Evolutionary conservation across 768 basidiomycete species (phyloP).

Genomic region (Lentinula detonsa): DNA sequence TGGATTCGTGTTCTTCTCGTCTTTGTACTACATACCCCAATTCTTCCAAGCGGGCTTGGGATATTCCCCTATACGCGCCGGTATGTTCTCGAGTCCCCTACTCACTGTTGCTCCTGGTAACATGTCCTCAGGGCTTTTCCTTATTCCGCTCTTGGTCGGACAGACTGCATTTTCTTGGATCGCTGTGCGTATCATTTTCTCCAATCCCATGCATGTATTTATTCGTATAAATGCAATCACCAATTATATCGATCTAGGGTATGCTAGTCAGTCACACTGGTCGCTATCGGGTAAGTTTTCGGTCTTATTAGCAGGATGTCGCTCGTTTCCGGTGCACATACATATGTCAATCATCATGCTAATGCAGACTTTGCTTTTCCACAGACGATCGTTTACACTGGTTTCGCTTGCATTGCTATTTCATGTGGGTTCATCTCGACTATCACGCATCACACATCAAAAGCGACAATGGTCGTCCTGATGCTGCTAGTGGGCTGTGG

Average conservation of each 20-base stretch:
- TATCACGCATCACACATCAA: conserved; percentile 39
- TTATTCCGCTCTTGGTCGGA: conserved; percentile 62
- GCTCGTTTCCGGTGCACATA: too few species aligned
- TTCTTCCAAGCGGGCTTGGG: conserved; percentile 72
- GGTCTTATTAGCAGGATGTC: too few species aligned
- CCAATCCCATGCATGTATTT: not conserved
- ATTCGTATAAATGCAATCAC: not conserved
- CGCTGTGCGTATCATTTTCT: conserved; percentile 29
- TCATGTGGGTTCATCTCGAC: conserved; percentile 67
- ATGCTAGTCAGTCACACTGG: conserved; percentile 62
- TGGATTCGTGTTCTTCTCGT: conserved; percentile 56
- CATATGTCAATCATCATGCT: not conserved
- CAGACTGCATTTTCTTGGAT: conserved; percentile 56
- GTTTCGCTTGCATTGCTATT: conserved; percentile 65
- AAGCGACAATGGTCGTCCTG: conserved; percentile 50
- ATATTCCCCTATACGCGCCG: conserved; percentile 52
- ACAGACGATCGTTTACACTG: conserved; percentile 52
- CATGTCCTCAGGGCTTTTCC: conserved; percentile 46
- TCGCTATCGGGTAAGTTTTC: conserved; percentile 39
- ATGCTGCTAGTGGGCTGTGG: conserved; percentile 58
- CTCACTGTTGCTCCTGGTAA: not conserved
- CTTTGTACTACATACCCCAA: conserved; percentile 68
- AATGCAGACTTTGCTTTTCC: too few species aligned
- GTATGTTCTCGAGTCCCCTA: not conserved
- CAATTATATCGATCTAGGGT: conserved; percentile 32